These are phyloP conservation scores for Botrytis aclada DNA, from an alignment of 2,329 filamentous ascomycete genomes.

Conservation along the genomic window DNA sequence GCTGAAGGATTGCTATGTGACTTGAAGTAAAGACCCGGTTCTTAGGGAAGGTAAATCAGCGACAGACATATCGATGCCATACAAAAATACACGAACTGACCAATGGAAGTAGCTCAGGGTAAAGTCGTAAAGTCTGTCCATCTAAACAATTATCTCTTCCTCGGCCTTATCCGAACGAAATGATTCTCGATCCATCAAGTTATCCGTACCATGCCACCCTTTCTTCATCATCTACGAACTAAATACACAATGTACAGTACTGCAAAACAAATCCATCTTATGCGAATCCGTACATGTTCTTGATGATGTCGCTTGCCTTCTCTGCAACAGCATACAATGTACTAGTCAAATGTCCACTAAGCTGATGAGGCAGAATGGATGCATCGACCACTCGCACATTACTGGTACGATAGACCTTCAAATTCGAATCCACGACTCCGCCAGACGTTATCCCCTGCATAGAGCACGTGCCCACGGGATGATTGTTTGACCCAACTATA, in stretches of 20 bases:
- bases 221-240: not conserved
- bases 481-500: constrained; percentile 20
- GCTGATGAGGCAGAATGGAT: constrained; percentile 23
- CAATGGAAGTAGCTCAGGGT: not conserved
- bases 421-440: constrained; percentile 26
- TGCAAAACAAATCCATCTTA: not conserved
- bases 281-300: not conserved
- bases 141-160: not conserved
- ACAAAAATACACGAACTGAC: not conserved
- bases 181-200: not conserved
- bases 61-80: not conserved
- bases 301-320: constrained; percentile 26
- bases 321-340: constrained; percentile 28
- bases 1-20: not conserved
- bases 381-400: constrained; percentile 29
- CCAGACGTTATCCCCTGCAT: constrained; percentile 25
- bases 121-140: not conserved
- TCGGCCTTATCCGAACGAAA: not conserved
- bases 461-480: constrained; percentile 27
- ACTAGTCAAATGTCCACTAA: constrained; percentile 26
- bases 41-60: not conserved
- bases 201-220: not conserved
- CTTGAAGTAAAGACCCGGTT: not conserved
- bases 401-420: constrained; percentile 27
- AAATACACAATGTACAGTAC: not conserved